These are phyloP conservation scores for Tolypocladium nubicola DNA, from an alignment of 2,329 filamentous ascomycete species.

Conservation along the genomic window DNA sequence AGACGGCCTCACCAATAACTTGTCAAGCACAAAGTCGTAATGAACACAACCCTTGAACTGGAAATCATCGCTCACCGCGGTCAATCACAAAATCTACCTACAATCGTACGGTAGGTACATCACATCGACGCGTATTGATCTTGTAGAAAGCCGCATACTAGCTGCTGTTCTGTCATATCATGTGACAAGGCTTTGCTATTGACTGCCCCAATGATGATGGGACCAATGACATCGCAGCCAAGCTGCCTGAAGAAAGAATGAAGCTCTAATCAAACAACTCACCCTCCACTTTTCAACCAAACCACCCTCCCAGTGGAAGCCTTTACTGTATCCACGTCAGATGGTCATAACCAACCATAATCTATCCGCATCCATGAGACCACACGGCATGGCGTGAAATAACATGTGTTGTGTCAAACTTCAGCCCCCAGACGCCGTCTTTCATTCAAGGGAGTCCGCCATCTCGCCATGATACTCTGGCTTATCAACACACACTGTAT, in stretches of 20 bases:
- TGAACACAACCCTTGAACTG: too few species aligned
- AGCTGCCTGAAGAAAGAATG: not conserved
- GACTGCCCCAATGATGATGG: not conserved
- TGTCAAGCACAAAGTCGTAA: too few species aligned
- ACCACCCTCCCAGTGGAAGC: not conserved
- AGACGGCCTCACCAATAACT: not conserved
- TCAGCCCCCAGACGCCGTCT: slow-evolving; percentile 1
- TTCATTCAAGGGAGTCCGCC: not conserved
- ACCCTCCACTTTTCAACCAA: not conserved
- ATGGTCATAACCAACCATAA: not conserved
- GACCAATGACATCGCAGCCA: not conserved
- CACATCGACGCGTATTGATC: not conserved
- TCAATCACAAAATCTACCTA: not conserved
- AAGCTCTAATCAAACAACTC: not conserved
- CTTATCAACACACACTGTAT: not conserved
- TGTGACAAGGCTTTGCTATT: not conserved
- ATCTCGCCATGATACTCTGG: not conserved
- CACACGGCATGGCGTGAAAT: not conserved
- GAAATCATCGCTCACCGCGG: not conserved
- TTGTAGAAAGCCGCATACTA: not conserved
- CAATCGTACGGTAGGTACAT: not conserved
- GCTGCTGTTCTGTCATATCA: not conserved
- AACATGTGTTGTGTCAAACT: not conserved
- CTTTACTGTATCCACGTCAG: not conserved
- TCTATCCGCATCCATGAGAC: not conserved